Evolutionary conservation across 345 rosid genomes (phyloP).

Genomic region (Raphanus raphanistrum): DNA sequence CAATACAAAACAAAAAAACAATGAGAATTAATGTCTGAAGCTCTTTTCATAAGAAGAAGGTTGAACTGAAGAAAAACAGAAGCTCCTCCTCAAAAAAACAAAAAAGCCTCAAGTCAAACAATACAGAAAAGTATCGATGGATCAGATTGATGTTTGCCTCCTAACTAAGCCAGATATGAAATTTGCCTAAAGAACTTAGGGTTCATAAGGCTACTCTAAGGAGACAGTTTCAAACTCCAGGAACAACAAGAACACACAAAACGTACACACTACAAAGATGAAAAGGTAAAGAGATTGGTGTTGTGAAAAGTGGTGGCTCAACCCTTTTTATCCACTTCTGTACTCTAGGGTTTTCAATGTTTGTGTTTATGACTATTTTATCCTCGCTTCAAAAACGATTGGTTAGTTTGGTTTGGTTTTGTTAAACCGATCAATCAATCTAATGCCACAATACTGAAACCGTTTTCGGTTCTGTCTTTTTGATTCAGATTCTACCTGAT

Average conservation of each 20-base stretch:
- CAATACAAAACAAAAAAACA: neutral
- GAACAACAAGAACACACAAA: neutral
- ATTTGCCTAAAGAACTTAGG: constrained; percentile 29
- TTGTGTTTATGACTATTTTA: constrained; percentile 16
- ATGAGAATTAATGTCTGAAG: neutral
- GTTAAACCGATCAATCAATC: neutral
- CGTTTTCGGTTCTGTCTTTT: neutral
- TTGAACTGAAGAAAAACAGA: neutral
- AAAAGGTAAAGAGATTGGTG: neutral
- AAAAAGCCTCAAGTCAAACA: neutral
- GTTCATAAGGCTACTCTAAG: constrained; percentile 39
- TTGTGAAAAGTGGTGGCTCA: constrained; percentile 12
- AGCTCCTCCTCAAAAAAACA: constrained; percentile 5
- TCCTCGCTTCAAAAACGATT: neutral
- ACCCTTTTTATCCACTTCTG: constrained; percentile 12
- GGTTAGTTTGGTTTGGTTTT: constrained; percentile 7
- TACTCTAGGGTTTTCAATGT: constrained; percentile 23
- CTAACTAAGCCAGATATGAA: constrained; percentile 39
- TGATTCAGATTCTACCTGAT: neutral
- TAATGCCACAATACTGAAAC: neutral
- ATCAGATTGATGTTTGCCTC: constrained; percentile 33
- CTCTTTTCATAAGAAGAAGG: constrained; percentile 16
- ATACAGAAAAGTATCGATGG: constrained; percentile 23
- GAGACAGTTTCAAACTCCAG: constrained; percentile 10
- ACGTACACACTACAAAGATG: neutral